Conservation (phyloP, 768 basidiomycete genomes). For the Hemileccinum impolitum region DNA sequence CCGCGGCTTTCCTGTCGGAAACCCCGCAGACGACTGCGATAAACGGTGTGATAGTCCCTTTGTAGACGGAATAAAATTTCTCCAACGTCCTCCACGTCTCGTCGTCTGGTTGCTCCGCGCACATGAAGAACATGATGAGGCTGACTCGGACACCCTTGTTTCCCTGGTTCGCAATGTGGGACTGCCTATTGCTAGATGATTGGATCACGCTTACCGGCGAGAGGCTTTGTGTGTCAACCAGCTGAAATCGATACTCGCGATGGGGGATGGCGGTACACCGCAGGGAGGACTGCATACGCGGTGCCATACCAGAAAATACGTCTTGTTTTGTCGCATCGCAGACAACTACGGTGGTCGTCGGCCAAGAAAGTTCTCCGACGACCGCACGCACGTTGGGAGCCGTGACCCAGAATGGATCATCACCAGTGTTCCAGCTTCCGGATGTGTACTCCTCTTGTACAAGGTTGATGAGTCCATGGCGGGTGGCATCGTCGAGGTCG, state of each 20-base stretch:
- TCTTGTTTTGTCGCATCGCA: constrained; percentile 13
- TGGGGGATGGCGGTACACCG: neutral
- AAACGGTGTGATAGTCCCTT: constrained; percentile 14
- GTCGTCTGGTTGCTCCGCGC: neutral
- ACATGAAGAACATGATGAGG: constrained; percentile 18
- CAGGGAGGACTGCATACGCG: constrained; percentile 8
- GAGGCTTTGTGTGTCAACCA: constrained; percentile 11
- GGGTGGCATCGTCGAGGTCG: neutral
- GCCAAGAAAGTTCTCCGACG: constrained; percentile 16
- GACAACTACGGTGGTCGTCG: constrained; percentile 18
- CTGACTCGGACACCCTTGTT: constrained; percentile 7
- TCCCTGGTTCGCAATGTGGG: neutral
- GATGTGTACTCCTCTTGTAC: constrained; percentile 8
- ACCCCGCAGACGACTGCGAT: constrained; percentile 15
- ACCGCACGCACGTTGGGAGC: constrained; percentile 17
- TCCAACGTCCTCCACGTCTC: constrained; percentile 15
- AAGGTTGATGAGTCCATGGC: constrained; percentile 4
- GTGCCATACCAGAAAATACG: constrained; percentile 7
- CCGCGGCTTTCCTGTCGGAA: constrained; percentile 6
- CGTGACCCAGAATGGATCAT: constrained; percentile 9
- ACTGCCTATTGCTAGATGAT: neutral
- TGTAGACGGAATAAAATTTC: constrained; percentile 12
- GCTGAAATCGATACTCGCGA: constrained; percentile 13
- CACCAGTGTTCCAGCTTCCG: constrained; percentile 14
- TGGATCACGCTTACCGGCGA: neutral